phyloP scores from a whole-genome alignment of 805 yeast species.

The Lipomyces japonicus region DNA sequence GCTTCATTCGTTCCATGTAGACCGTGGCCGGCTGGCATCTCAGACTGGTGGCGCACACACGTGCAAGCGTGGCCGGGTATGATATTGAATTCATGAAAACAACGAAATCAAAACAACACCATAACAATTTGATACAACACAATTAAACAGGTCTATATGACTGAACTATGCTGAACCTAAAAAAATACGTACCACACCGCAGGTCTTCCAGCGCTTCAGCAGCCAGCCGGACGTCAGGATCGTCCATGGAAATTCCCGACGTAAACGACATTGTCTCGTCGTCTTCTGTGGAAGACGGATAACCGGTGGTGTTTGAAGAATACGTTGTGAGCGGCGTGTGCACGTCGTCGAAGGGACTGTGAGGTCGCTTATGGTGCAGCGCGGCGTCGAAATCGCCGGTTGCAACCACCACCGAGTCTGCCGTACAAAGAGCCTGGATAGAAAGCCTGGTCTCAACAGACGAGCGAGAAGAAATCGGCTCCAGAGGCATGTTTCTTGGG shows the following conservation, averaged over 20 bases:
- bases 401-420: not conserved
- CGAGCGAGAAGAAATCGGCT: too few species aligned
- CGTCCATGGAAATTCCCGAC: constrained; percentile 26
- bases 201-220: constrained; percentile 35
- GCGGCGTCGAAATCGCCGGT: not conserved
- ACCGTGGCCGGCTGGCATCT: too few species aligned
- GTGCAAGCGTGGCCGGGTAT: too few species aligned
- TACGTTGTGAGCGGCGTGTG: constrained; percentile 19
- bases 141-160: not conserved
- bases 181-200: constrained; percentile 25
- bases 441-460: constrained; percentile 7
- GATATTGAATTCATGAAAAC: too few species aligned
- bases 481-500: too few species aligned
- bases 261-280: constrained; percentile 27
- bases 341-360: not conserved
- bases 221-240: constrained; percentile 33
- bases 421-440: constrained; percentile 8
- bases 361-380: not conserved
- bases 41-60: too few species aligned
- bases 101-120: too few species aligned
- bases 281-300: constrained; percentile 18
- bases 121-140: too few species aligned
- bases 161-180: not conserved
- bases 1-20: too few species aligned
- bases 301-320: constrained; percentile 14